Base-by-base conservation (phyloP, 768 basidiomycete genomes). In the Hygrocybe punicea region DNA sequence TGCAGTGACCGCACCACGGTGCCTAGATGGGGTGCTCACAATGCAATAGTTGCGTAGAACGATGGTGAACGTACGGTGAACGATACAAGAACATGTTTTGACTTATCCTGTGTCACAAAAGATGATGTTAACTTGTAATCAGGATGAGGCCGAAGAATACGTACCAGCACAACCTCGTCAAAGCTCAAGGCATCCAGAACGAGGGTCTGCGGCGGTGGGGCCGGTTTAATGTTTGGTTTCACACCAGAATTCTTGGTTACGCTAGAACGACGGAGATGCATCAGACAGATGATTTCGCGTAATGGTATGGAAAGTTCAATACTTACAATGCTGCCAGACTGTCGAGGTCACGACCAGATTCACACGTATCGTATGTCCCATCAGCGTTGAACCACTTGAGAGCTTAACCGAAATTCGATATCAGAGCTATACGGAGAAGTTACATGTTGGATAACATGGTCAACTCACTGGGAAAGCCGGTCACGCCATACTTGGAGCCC, bases 1-100 rank as follows among this genome's bases (percentile, higher is more conserved):
- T 98, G 83, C 96, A 98, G 78, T 98, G 94, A 29, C 93, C 93
- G 63, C 95, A 95, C 92, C 91, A 88, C 37, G 84, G 84, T 23
- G 89, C 81, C 81, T 83, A 53, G 48, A 62, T 55, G 34, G 51
- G 35, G 48, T 47, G 49, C 29, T 52, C 56, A 46, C 58, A n/a
- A 42, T n/a, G 34, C 17, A 50, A 33, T 14, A 36, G 25, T 34
- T 9, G 50, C 42, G 37, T 50, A 62, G 23, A 56, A 56, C 51
- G 36, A 56, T 25, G 24, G 16, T 58, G 52, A 48, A 68, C 83
- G 50, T 68, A 81, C 89, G 58, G 87, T 92, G 76, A 89, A 92
- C 1, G 89, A 78, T 46, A 96, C 91, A 21, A 98, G 76, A 44
- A 92, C 91, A 64, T 94, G 83, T 74, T 95, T 95, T 21, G 78